phyloP scores from a whole-genome alignment of 2,329 filamentous ascomycete species.

The Aureobasidium pullulans region DNA sequence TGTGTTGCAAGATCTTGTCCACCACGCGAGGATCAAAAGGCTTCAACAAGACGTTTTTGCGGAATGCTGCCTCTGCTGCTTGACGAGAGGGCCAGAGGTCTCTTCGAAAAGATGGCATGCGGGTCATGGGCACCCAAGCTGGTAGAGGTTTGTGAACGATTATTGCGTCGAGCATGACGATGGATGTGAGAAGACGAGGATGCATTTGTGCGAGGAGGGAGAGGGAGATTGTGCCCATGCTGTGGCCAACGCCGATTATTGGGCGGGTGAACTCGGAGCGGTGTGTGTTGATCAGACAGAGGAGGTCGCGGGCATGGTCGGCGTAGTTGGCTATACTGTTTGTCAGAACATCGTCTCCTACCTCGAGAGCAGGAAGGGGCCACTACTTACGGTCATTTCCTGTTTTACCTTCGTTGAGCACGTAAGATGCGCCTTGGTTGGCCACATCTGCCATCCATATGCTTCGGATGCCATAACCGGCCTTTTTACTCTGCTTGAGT shows the following conservation, averaged over 20 bases:
- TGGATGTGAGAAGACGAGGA: slow-evolving; percentile 67
- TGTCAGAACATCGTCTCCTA: not conserved
- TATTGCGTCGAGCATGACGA: slow-evolving; percentile 77
- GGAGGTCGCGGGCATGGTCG: slow-evolving; percentile 76
- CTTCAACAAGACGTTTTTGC: slow-evolving; percentile 66
- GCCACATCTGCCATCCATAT: slow-evolving; percentile 89
- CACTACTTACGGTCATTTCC: slow-evolving; percentile 71
- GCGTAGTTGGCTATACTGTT: slow-evolving; percentile 63
- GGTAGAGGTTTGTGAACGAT: slow-evolving; percentile 47
- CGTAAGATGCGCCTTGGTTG: slow-evolving; percentile 71
- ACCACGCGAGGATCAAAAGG: slow-evolving; percentile 76
- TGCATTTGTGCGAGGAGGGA: slow-evolving; percentile 66
- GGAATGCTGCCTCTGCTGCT: slow-evolving; percentile 61
- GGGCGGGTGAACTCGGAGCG: slow-evolving; percentile 74
- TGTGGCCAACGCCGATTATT: slow-evolving; percentile 79
- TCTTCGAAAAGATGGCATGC: slow-evolving; percentile 63
- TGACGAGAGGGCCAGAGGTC: slow-evolving; percentile 74
- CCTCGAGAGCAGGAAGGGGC: not conserved
- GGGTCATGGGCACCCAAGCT: slow-evolving; percentile 27
- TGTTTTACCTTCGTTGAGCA: slow-evolving; percentile 66
- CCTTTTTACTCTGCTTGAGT: slow-evolving; percentile 36
- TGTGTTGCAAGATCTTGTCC: slow-evolving; percentile 62
- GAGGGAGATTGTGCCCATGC: slow-evolving; percentile 73
- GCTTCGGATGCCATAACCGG: slow-evolving; percentile 63
- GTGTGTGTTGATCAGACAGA: slow-evolving; percentile 79